phyloP scores from a whole-genome alignment of 1,284 basidiomycete species.

The Apiotrichum brassicae region DNA sequence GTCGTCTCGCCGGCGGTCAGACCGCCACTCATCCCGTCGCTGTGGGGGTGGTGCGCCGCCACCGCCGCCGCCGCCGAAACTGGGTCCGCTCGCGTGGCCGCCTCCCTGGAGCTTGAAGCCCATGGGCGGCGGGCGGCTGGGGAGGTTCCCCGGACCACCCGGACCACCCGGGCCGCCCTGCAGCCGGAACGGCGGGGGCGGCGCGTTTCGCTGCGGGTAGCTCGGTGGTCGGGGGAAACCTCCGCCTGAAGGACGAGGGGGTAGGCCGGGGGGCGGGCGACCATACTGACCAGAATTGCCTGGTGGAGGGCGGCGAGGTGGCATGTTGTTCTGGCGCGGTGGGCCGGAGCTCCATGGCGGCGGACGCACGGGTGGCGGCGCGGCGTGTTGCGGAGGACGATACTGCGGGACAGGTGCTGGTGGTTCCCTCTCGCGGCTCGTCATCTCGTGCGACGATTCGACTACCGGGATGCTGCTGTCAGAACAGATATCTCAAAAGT shows the following conservation, averaged over 20 bases:
- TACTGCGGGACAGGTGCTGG: background rate
- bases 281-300: background rate
- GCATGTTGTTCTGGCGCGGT: background rate
- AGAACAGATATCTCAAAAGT: background rate
- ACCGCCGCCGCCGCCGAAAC: background rate
- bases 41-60: background rate
- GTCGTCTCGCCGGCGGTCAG: constrained; percentile 2
- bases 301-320: background rate
- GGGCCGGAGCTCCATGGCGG: constrained; percentile 3
- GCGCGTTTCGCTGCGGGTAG: too few relatives aligned
- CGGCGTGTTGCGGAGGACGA: background rate
- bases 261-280: background rate
- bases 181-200: too few relatives aligned
- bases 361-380: background rate
- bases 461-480: constrained; percentile 16
- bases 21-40: constrained; percentile 7
- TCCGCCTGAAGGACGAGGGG: background rate
- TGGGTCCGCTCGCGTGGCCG: constrained; percentile 1
- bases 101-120: constrained; percentile 13
- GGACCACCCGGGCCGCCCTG: constrained; percentile 3
- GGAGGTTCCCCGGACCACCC: background rate
- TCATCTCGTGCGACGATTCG: constrained; percentile 41
- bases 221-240: too few relatives aligned
- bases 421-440: constrained; percentile 20
- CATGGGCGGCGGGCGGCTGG: background rate